Evolutionary conservation across 306 rosid species (phyloP), one percentile per base, ranked within the genome.

Genomic region (Leucaena leucocephala): DNA sequence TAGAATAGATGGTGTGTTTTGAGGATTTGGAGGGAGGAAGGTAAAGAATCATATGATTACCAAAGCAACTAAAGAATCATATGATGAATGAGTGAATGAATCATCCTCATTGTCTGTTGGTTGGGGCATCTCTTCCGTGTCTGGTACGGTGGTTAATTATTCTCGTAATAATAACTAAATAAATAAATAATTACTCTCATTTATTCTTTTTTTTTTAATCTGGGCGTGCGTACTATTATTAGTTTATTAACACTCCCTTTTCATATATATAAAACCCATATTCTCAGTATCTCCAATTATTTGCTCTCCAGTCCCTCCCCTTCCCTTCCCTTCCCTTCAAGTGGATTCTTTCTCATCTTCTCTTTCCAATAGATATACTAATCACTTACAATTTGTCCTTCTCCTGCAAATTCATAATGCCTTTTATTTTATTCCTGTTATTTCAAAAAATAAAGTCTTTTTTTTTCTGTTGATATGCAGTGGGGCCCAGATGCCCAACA

Each of bases 201-300:
- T 61, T 11, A 27, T 27, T 27, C 0, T 27, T 59, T 33, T 58
- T 2, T 54, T 61, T 61, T 12, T 15, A 3, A 3, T 46, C 17
- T 27, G 36, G 36, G 64, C 64, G 36, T 58, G 64, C 64, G 21
- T 22, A 1, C 21, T 22, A 21, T 58, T 58, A 58, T 58, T 58
- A 58, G 7, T 22, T 58, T 58, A 58, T 19, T 22, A 9, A 55
- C 33, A 7, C 33, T 8, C 12, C 7, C 62, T 55, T 55, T 19
- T 55, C 36, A 58, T 22, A 57, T 7, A 22, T 58, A 22, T n/a
- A 57, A 22, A 21, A 0, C 64, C 64, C 64, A 58, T 58, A 21
- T 58, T 58, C 36, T 58, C 64, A 58, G 36, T 21, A 22, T 58
- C 27, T 58, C 64, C 64, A 58, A 58, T 58, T 58, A 58, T 58